These are phyloP conservation scores for Medicago truncatula DNA, from an alignment of 306 rosid species.

Conservation along the genomic window MtrunA17r5.0-ANR NC_053048.1:9820001-9820500, in stretches of 20 bases:
- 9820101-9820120: constrained; percentile 35
- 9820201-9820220: constrained; percentile 40
- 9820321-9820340: constrained; percentile 4
- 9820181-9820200: constrained; percentile 45
- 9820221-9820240: constrained; percentile 44
- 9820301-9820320: neutral
- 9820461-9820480: constrained; percentile 43
- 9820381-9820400: constrained; percentile 25
- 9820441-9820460: constrained; percentile 49
- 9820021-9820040: constrained; percentile 20
- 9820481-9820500: constrained; percentile 22
- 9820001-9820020: neutral
- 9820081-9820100: constrained; percentile 44
- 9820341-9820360: constrained; percentile 24
- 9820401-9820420: constrained; percentile 36
- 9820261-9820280: constrained; percentile 36
- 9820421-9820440: constrained; percentile 22
- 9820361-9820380: constrained; percentile 19
- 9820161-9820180: constrained; percentile 47
- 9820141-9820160: constrained; percentile 42
- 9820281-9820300: constrained; percentile 44
- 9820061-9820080: constrained; percentile 43
- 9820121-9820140: constrained; percentile 46
- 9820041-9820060: constrained; percentile 35
- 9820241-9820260: constrained; percentile 50